Conservation (phyloP, 345 rosid species). For the Sonneratia caseolaris region DNA sequence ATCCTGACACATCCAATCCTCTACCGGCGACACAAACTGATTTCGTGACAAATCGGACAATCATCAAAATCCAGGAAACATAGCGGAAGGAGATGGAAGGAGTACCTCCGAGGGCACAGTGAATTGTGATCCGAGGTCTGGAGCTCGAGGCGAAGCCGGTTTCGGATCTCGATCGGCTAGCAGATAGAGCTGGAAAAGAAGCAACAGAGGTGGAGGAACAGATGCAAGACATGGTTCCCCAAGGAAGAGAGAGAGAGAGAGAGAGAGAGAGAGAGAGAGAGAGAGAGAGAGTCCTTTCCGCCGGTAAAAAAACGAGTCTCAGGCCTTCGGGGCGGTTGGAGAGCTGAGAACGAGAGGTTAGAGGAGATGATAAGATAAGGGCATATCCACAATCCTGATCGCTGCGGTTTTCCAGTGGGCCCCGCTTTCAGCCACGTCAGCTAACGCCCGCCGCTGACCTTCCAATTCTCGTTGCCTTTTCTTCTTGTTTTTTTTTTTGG, state of each 20-base stretch:
- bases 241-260: not conserved
- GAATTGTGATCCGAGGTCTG: slow-evolving; percentile 32
- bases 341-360: not conserved
- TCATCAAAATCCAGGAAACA: not conserved
- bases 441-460: not conserved
- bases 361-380: slow-evolving; percentile 20
- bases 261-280: not conserved
- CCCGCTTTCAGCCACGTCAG: slow-evolving; percentile 7
- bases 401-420: not conserved
- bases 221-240: slow-evolving; percentile 30
- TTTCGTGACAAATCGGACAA: not conserved
- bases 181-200: slow-evolving; percentile 29
- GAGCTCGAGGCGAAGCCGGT: slow-evolving; percentile 13
- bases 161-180: slow-evolving; percentile 26
- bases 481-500: too few species aligned
- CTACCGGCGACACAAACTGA: not conserved
- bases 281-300: not conserved
- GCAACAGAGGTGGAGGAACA: slow-evolving; percentile 24
- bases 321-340: not conserved
- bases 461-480: not conserved
- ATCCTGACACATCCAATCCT: not conserved
- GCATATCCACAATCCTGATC: slow-evolving; percentile 7
- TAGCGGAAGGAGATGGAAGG: not conserved
- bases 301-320: not conserved
- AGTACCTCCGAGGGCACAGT: slow-evolving; percentile 62